A percentile compares a stretch with the other conserved stretches of the same genome.
These are phyloP conservation scores for Boletus sp. DNA, from an alignment of 768 basidiomycete genomes.

Conservation along the genomic window DNA sequence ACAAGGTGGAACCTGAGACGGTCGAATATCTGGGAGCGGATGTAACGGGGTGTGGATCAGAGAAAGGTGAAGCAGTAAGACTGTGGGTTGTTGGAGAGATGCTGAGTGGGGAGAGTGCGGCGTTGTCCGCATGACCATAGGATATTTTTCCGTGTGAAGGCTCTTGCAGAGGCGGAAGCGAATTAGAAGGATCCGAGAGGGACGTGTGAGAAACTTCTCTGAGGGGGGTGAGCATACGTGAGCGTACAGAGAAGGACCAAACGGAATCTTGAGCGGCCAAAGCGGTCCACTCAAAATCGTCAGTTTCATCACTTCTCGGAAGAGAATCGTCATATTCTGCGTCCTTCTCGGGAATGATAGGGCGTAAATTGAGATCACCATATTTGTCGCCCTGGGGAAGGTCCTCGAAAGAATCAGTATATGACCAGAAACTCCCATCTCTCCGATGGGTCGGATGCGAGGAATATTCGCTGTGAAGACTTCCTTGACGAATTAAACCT, in stretches of 20 bases:
- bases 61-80: conserved; percentile 20
- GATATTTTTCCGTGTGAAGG: conserved; percentile 22
- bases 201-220: conserved; percentile 29
- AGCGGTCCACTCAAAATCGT: conserved; percentile 15
- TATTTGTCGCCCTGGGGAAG: conserved; percentile 20
- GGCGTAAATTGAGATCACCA: conserved; percentile 11
- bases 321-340: conserved; percentile 16
- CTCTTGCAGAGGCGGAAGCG: conserved; percentile 24
- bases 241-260: conserved; percentile 20
- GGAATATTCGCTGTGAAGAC: conserved; percentile 4
- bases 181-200: conserved; percentile 19
- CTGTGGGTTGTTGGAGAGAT: conserved; percentile 21
- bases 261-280: conserved; percentile 8
- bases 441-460: conserved; percentile 9
- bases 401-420: conserved; percentile 46
- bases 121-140: conserved; percentile 28
- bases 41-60: conserved; percentile 28
- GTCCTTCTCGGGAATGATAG: conserved; percentile 14
- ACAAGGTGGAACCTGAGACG: conserved; percentile 40
- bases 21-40: conserved; percentile 38
- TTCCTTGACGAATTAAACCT: conserved; percentile 21
- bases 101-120: conserved; percentile 12
- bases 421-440: conserved; percentile 30
- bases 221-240: conserved; percentile 32
- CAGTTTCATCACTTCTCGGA: conserved; percentile 8